A percentile compares a stretch with the other conserved stretches of the same genome.
Conservation (phyloP, 1,139 yeast species). For the Oligophagozyma castellii region DNA sequence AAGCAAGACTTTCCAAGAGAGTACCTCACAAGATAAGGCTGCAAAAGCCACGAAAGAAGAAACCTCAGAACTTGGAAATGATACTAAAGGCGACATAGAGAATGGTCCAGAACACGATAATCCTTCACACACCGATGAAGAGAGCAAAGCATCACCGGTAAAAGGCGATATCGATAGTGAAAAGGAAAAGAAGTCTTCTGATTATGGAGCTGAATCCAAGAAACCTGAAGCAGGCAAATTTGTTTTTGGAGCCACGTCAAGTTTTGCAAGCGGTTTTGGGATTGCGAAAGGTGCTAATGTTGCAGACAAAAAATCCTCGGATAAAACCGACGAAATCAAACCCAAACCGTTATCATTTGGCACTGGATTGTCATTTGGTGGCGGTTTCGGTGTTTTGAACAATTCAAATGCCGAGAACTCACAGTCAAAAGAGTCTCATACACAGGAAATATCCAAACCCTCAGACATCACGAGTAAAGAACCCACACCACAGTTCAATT, state of each 20-base stretch:
- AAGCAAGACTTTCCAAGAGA: no score
- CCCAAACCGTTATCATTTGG: slow-evolving; percentile 18
- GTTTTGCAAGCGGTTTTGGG: background rate
- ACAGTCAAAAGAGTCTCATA: slow-evolving; percentile 2
- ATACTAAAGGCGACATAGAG: no score
- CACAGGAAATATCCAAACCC: slow-evolving; percentile 3
- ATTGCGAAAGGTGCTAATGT: background rate
- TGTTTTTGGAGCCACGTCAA: background rate
- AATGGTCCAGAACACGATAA: no score
- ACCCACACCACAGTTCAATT: slow-evolving; percentile 19
- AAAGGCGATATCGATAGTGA: no score
- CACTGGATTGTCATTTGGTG: slow-evolving; percentile 23
- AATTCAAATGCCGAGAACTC: background rate
- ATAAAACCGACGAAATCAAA: slow-evolving; percentile 1
- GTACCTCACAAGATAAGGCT: no score
- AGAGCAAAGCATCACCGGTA: no score
- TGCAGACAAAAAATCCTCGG: background rate
- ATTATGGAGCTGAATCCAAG: no score
- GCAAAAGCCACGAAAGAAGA: no score
- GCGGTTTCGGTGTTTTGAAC: slow-evolving; percentile 20
- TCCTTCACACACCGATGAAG: no score
- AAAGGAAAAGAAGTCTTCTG: slow-evolving; percentile 1
- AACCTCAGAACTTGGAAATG: no score
- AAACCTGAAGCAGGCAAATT: slow-evolving; percentile 3
- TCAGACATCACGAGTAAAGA: slow-evolving; percentile 2